Evolutionary conservation across 2,329 filamentous ascomycete genomes (phyloP), one percentile per base, ranked within the genome.

Genomic region (Diaporthe ampelina): DNA sequence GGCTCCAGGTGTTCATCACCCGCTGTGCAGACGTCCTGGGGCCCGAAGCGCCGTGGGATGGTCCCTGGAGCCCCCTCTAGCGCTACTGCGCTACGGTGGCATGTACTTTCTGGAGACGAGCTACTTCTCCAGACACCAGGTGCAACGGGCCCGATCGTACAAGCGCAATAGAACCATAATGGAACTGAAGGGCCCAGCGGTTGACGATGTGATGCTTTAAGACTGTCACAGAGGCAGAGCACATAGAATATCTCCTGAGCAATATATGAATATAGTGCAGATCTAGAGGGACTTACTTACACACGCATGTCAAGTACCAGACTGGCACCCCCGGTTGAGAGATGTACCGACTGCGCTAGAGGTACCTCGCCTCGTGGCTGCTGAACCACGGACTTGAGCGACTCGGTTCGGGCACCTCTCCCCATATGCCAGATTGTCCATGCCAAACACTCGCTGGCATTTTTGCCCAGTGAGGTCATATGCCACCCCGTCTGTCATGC

Each of bases 401-500:
- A 37, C 32, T 68, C 63, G 63, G n/a, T 15, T 68, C 63, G 63
- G 63, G 63, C 63, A 54, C 45, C 48, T 52, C 45, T 54, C 48
- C 37, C 32, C 24, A 68, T 54, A 32, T 26, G 63, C 63, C 63
- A 68, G 63, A 68, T 68, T 54, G 63, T 52, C 63, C 63, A 52
- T 68, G 63, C 63, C 21, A 54, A 40, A 54, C 21, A 40, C 29
- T 29, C 63, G 48, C 63, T 68, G 63, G 48, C 48, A 68, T 68
- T 68, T 68, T 68, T 54, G 63, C 63, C 63, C 63, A 68, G 63
- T 68, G 63, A 68, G 63, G 63, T 68, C 63, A 68, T 68, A 54
- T 10, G 45, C 45, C 45, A 40, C 3, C 40, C 29, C 21, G 29
- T 54, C 48, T 19, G 45, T 52, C n/a, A 68, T 54, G 63, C 63